Percentiles rank a stretch among this genome's conserved stretches.
These are phyloP conservation scores for Cystobasidium pallidum DNA, from an alignment of 1,284 basidiomycete species.

Conservation along the genomic window DNA sequence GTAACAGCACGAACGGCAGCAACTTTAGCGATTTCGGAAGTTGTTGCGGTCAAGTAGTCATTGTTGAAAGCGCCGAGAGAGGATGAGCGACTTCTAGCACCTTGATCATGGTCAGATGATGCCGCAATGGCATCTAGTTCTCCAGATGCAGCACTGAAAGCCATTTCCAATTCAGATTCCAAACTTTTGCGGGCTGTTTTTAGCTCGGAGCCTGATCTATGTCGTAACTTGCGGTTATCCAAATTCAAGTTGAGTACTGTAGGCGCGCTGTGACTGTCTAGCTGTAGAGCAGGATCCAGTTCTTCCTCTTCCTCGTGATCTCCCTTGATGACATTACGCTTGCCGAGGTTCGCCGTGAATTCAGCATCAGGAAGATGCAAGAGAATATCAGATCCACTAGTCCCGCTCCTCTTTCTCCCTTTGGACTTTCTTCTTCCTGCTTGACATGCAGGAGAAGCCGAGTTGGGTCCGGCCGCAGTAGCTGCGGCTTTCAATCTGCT, in stretches of 20 bases:
- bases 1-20: slow-evolving; percentile 15
- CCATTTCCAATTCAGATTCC: slow-evolving; percentile 36
- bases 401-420: slow-evolving; percentile 21
- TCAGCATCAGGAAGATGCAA: background rate
- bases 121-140: background rate
- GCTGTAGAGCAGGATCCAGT: background rate
- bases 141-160: slow-evolving; percentile 21
- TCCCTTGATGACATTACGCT: background rate
- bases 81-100: slow-evolving; percentile 31
- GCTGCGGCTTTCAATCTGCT: slow-evolving; percentile 16
- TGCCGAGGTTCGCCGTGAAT: background rate
- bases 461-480: background rate
- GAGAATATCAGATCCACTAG: slow-evolving; percentile 17
- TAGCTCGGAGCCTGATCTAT: slow-evolving; percentile 13
- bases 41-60: background rate
- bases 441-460: background rate
- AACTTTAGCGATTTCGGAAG: slow-evolving; percentile 7
- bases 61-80: slow-evolving; percentile 26
- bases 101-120: background rate
- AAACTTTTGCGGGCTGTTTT: slow-evolving; percentile 22
- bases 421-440: slow-evolving; percentile 6
- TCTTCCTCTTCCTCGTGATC: slow-evolving; percentile 9
- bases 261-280: slow-evolving; percentile 9
- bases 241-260: background rate
- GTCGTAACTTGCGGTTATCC: slow-evolving; percentile 8